Evolutionary conservation across 2,329 filamentous ascomycete species (phyloP).

Genomic region (Ophiostoma tasmaniense): DNA sequence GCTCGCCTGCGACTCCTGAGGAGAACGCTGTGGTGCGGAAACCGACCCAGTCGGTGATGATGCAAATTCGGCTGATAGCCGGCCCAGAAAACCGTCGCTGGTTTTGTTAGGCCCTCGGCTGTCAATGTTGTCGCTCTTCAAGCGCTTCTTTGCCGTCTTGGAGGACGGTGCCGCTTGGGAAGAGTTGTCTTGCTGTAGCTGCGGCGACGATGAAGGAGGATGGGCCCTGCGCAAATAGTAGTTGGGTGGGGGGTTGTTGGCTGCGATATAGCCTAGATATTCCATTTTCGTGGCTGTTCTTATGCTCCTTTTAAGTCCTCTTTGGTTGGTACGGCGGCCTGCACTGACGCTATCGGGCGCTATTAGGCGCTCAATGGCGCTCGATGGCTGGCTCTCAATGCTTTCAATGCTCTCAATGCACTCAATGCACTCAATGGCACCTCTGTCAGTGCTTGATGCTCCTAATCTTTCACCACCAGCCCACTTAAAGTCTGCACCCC

Average conservation of each 20-base stretch:
- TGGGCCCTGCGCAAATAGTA: conserved; percentile 12
- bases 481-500: conserved; percentile 8
- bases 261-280: conserved; percentile 20
- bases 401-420: too few species aligned
- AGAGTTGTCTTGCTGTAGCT: conserved; percentile 14
- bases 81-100: conserved; percentile 14
- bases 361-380: background rate
- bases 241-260: conserved; percentile 17
- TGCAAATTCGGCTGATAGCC: background rate
- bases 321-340: background rate
- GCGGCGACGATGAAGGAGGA: conserved; percentile 8
- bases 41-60: background rate
- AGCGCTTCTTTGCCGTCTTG: conserved; percentile 7
- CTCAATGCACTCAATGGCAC: too few species aligned
- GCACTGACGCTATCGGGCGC: background rate
- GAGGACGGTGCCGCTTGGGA: background rate
- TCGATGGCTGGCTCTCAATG: too few species aligned
- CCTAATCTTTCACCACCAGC: background rate
- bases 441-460: background rate
- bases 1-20: background rate
- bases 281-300: conserved; percentile 16
- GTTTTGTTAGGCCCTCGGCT: conserved; percentile 16
- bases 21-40: background rate
- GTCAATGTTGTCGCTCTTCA: conserved; percentile 8
- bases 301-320: conserved; percentile 1